These are phyloP conservation scores for Viola pubescens DNA, from an alignment of 441 rosid species.

Conservation along the genomic window DNA sequence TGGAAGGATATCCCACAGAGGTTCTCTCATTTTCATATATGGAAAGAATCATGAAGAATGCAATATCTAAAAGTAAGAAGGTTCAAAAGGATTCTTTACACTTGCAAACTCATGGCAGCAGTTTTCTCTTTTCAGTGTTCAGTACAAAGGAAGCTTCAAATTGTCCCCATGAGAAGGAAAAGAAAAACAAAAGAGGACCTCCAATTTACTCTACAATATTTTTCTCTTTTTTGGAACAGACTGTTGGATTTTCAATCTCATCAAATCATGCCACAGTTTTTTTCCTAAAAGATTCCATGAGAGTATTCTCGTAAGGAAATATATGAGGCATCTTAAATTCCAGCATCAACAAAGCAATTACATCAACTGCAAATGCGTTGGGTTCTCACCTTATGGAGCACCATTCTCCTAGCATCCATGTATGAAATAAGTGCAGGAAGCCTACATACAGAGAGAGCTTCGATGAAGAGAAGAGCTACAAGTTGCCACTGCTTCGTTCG, in stretches of 20 bases:
- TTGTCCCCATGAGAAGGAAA: no score
- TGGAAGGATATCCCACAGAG: no score
- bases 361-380: neutral
- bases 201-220: no score
- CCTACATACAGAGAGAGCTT: constrained; percentile 64
- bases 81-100: no score
- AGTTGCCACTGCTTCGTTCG: constrained; percentile 72
- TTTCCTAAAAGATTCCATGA: neutral
- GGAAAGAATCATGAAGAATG: no score
- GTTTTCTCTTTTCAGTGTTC: no score
- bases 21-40: no score
- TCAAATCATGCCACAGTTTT: neutral
- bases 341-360: neutral
- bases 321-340: neutral
- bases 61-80: no score
- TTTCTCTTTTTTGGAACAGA: no score
- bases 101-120: no score
- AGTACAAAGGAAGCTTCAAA: no score
- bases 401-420: constrained; percentile 41
- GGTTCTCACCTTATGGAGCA: constrained; percentile 46
- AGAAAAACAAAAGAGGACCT: no score
- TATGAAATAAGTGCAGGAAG: constrained; percentile 51
- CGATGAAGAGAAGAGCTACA: constrained; percentile 61
- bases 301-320: neutral
- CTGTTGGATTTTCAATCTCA: neutral